Base-by-base conservation (phyloP, 495 filamentous ascomycete species). In the Hyaloscypha hepaticicola region DNA sequence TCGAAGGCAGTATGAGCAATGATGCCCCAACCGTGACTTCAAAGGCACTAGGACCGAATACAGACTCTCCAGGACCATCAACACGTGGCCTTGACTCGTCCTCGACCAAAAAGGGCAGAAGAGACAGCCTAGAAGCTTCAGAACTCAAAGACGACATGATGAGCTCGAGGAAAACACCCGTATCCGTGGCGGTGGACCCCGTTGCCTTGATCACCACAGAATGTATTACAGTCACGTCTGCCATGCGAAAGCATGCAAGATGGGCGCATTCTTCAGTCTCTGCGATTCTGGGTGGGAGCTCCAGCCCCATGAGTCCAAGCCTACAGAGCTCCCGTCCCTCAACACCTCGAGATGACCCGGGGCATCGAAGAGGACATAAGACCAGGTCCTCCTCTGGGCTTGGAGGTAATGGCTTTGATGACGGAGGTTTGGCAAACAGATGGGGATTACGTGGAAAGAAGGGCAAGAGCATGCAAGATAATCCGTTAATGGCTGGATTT, bases 381-480 rank as follows among this genome's bases (percentile, higher is more conserved):
- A 76, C 75, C 26, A 55, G 83, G 85, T 67, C 83, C 82, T 74
- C 77, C 72, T 14, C 72, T 86, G 70, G 83, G 81, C 19, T 60
- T 41, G 38, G 38, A 45, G 38, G 38, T 16, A 53, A 87, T 84
- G 73, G 75, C 84, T 33, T 69, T 71, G 56, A 70, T 21, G 67
- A 72, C 25, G 64, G 52, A 19, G 65, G 66, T 16, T 45, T 72
- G 26, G 72, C 69, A 27, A 86, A 84, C 53, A 77, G 85, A 74
- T 99, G 95, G 95, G 95, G 95, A 1, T 75, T 97, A 64, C 82
- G 96, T 69, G 95, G 95, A 58, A 97, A 96, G 86, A 97, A 93
- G 75, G 96, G 95, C 34, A 96, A 93, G 83, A 97, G 93, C 78
- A 90, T 97, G 83, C 92, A 97, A 80, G 95, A 99, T 78, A 97